phyloP scores from a whole-genome alignment of 805 yeast species.

The Sugiyamaella mastotermitis region DNA sequence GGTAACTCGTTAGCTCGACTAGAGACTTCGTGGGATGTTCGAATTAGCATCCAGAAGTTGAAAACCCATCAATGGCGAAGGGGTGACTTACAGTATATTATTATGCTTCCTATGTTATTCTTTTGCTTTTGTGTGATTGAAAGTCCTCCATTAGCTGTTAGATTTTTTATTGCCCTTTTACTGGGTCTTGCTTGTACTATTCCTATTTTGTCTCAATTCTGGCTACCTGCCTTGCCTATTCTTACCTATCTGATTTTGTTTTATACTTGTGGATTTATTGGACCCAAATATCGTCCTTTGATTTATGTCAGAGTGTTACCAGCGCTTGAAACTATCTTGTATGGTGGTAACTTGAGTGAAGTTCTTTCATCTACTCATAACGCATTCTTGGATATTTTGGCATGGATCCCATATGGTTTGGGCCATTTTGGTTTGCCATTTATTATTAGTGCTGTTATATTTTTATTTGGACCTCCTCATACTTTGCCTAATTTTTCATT shows the following conservation, averaged over 20 bases:
- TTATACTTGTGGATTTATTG: conserved; percentile 70
- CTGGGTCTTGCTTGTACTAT: conserved; percentile 46
- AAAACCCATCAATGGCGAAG: conserved; percentile 28
- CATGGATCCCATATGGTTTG: conserved; percentile 94
- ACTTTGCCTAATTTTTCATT: conserved; percentile 77
- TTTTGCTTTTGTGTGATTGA: conserved; percentile 39
- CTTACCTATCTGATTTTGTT: conserved; percentile 80
- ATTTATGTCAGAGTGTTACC: conserved; percentile 85
- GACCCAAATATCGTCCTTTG: conserved; percentile 73
- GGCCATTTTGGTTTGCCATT: conserved; percentile 89
- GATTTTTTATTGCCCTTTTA: conserved; percentile 34
- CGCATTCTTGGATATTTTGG: conserved; percentile 67
- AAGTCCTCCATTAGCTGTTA: conserved; percentile 27
- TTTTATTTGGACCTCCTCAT: conserved; percentile 88
- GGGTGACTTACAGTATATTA: conserved; percentile 44
- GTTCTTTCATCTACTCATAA: conserved; percentile 70
- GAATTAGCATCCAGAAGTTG: conserved; percentile 28
- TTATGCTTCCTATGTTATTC: conserved; percentile 44
- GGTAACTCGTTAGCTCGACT: conserved; percentile 27
- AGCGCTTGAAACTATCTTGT: conserved; percentile 83
- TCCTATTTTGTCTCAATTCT: conserved; percentile 80
- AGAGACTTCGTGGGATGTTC: conserved; percentile 30
- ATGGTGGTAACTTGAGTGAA: conserved; percentile 84
- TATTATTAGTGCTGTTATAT: conserved; percentile 69
- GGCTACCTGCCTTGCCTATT: conserved; percentile 75